Conservation (phyloP, 176 grass and related monocot species). For the maize (Zea mays) region DNA sequence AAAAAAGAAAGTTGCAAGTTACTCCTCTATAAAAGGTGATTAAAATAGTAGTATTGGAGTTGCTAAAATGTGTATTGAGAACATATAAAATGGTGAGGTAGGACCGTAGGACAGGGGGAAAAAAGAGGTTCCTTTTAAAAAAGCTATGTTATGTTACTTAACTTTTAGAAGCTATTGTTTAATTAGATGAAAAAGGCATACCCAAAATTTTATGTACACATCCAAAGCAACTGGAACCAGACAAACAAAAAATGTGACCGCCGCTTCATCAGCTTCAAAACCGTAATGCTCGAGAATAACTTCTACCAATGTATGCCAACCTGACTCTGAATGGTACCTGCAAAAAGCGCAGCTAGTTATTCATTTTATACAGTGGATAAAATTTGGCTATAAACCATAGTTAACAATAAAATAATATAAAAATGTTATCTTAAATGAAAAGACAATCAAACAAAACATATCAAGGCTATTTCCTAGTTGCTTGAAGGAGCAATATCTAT, state of each 20-base stretch:
- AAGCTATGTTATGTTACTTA: not conserved
- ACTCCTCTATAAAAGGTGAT: not conserved
- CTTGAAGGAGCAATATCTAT: slow-evolving; percentile 1
- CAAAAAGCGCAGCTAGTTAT: slow-evolving; percentile 31
- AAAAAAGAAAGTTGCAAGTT: not conserved
- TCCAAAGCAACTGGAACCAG: slow-evolving; percentile 77
- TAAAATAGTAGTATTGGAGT: not conserved
- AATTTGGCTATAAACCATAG: not conserved
- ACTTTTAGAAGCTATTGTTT: not conserved
- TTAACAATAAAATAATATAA: slow-evolving; percentile 18
- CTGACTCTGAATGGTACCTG: slow-evolving; percentile 90
- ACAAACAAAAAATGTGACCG: slow-evolving; percentile 82
- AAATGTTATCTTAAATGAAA: not conserved
- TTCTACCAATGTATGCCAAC: slow-evolving; percentile 79
- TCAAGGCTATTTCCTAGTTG: slow-evolving; percentile 15
- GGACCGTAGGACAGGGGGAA: not conserved
- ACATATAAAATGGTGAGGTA: not conserved
- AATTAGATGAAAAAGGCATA: slow-evolving; percentile 40
- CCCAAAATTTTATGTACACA: slow-evolving; percentile 89
- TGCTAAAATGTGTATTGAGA: slow-evolving; percentile 4
- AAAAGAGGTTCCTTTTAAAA: not conserved
- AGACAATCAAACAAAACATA: not conserved
- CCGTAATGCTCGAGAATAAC: slow-evolving; percentile 84
- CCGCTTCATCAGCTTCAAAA: slow-evolving; percentile 78
- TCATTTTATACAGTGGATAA: slow-evolving; percentile 23